A percentile compares a stretch with the other conserved stretches of the same genome.
Conservation (phyloP, 176 grass and related monocot genomes). For the Cenchrus americanus region DNA sequence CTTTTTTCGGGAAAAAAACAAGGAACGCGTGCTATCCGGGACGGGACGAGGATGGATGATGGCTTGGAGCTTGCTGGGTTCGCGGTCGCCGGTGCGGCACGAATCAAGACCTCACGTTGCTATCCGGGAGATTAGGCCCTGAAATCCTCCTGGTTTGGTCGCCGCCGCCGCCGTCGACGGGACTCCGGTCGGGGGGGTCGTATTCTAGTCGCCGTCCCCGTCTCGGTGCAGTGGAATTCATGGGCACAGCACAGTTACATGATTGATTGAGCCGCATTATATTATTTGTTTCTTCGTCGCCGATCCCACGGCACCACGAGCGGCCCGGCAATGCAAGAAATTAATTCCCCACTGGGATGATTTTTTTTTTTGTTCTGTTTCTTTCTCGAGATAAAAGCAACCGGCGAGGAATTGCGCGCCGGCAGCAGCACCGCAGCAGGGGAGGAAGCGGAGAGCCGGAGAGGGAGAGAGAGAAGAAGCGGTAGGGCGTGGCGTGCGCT, state of each 20-base stretch:
- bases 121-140: neutral
- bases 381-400: neutral
- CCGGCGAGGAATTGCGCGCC: neutral
- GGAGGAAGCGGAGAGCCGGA: neutral
- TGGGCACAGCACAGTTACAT: neutral
- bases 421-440: neutral
- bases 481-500: neutral
- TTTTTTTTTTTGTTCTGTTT: too few species aligned
- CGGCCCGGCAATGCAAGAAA: too few species aligned
- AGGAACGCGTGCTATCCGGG: neutral
- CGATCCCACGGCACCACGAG: neutral
- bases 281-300: neutral
- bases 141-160: neutral
- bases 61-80: neutral
- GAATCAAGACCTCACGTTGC: neutral
- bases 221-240: neutral
- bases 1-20: neutral
- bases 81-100: neutral
- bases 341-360: too few species aligned
- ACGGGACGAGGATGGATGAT: too few species aligned
- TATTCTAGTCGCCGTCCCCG: neutral
- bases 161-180: too few species aligned
- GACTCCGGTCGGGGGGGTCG: constrained; percentile 15
- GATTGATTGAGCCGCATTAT: neutral
- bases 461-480: too few species aligned